These are phyloP conservation scores for Didymella keratinophila DNA, from an alignment of 2,329 filamentous ascomycete genomes.

Conservation along the genomic window DNA sequence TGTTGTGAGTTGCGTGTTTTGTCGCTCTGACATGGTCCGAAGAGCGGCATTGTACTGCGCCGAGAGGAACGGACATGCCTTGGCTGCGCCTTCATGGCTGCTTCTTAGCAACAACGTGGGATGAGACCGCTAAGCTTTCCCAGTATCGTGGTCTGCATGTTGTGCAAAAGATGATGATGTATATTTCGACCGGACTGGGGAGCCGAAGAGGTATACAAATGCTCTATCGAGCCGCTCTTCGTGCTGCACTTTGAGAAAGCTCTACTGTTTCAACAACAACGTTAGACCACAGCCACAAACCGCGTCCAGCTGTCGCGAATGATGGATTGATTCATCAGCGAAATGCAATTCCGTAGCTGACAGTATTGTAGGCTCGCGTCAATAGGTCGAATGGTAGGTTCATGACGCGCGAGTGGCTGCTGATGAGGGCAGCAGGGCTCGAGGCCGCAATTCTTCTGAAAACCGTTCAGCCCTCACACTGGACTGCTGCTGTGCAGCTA, in stretches of 20 bases:
- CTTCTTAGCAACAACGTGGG: slow-evolving; percentile 13
- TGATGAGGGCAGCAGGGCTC: neutral
- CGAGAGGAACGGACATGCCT: neutral
- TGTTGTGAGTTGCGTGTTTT: neutral
- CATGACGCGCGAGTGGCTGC: neutral
- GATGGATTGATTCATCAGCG: neutral
- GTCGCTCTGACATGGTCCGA: slow-evolving; percentile 15
- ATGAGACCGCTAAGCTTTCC: slow-evolving; percentile 4
- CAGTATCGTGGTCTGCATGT: neutral
- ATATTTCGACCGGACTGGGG: neutral
- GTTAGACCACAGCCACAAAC: neutral
- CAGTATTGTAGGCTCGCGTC: neutral
- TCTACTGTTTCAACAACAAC: neutral
- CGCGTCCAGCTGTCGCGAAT: too few relatives aligned
- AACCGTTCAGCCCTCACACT: neutral
- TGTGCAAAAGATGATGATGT: neutral
- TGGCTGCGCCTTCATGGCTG: slow-evolving; percentile 5
- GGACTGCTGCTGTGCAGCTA: neutral
- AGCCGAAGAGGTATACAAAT: neutral
- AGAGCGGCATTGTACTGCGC: neutral
- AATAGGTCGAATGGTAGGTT: neutral
- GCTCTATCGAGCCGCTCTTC: neutral
- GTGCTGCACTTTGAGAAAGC: neutral
- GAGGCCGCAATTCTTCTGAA: neutral
- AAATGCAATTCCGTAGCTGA: neutral